Base-by-base conservation (phyloP, 805 yeast species). In the Nakazawaea siamensis region DNA sequence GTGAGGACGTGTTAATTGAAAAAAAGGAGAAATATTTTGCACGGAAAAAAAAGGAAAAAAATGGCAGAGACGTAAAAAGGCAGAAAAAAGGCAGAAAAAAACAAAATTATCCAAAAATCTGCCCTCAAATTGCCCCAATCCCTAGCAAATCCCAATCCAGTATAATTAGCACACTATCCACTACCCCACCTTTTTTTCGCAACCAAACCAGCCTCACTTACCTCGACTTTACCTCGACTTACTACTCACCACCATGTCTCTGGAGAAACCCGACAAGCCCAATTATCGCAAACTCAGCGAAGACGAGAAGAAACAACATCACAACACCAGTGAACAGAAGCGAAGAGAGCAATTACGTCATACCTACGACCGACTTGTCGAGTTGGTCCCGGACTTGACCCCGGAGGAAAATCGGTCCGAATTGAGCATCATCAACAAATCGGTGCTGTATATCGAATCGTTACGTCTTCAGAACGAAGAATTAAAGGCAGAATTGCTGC, bases 331-430 rank as follows among this genome's bases (percentile, higher is more conserved):
- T 0, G 97, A 88, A 52, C 88, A 86, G 52, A 82, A 81, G 49
- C 66, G 97, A 47, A 65, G 97, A 42, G 85, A 79, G 44, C 85
- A 88, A 27, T 85, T 90, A 16, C 64, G 97, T 29, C 71, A 77
- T 8, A 88, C 86, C 8, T 88, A 85, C 49, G 94, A 83, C 47
- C 70, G 69, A 37, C 64, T 88, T 16, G 88, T 87, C 0, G 64
- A 68, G 1, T 54, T 84, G 7, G 86, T 92, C 1, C 97, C 97
- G 0, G 76, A 71, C 7, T 60, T 88, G 28, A 64, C 70, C 1
- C 65, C 67, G n/a, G 61, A 64, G 17, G 95, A 90, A 46, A 76
- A 80, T 36, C 62, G 96, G 28, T 80, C 94, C 1, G 97, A 88
- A 49, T 67, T 84, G 23, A 66, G 76, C 13, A 83, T 88, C 9